Evolutionary conservation across 192 early-diverging fungal species (phyloP).

Genomic region (Entomortierella lignicola): DNA sequence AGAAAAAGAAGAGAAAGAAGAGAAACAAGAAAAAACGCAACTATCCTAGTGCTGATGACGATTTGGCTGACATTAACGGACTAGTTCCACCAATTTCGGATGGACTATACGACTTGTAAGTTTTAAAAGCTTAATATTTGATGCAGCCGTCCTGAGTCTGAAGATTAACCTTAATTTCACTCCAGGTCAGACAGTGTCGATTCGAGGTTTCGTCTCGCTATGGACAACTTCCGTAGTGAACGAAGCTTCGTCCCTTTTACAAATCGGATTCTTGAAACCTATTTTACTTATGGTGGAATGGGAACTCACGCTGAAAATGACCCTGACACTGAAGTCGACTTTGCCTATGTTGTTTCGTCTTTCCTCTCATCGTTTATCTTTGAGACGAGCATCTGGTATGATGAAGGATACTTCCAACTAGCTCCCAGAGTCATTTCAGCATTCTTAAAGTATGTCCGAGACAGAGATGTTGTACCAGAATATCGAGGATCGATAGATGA

Average conservation of each 20-base stretch:
- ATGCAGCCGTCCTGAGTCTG: too few species aligned
- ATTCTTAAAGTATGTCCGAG: slow-evolving; percentile 28
- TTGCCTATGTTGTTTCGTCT: slow-evolving; percentile 19
- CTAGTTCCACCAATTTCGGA: background rate
- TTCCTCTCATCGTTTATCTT: slow-evolving; percentile 35
- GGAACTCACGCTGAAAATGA: background rate
- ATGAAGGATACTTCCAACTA: slow-evolving; percentile 12
- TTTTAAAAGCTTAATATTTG: background rate
- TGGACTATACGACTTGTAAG: slow-evolving; percentile 21
- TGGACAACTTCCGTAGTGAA: slow-evolving; percentile 44
- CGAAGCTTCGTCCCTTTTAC: slow-evolving; percentile 19
- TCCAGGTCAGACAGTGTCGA: slow-evolving; percentile 17
- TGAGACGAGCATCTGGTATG: slow-evolving; percentile 11
- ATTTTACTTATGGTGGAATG: slow-evolving; percentile 42
- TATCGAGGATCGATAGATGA: slow-evolving; percentile 11
- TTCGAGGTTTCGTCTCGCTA: slow-evolving; percentile 25
- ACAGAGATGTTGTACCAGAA: slow-evolving; percentile 29
- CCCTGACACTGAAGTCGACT: slow-evolving; percentile 13
- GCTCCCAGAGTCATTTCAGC: slow-evolving; percentile 31
- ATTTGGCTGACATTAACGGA: slow-evolving; percentile 4
- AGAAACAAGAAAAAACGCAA: slow-evolving; percentile 21
- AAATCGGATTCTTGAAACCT: slow-evolving; percentile 20
- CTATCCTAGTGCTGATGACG: slow-evolving; percentile 18
- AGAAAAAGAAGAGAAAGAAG: slow-evolving; percentile 24
- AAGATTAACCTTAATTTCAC: background rate